phyloP scores from a whole-genome alignment of 345 rosid species.

The Lagerstroemia speciosa region DNA sequence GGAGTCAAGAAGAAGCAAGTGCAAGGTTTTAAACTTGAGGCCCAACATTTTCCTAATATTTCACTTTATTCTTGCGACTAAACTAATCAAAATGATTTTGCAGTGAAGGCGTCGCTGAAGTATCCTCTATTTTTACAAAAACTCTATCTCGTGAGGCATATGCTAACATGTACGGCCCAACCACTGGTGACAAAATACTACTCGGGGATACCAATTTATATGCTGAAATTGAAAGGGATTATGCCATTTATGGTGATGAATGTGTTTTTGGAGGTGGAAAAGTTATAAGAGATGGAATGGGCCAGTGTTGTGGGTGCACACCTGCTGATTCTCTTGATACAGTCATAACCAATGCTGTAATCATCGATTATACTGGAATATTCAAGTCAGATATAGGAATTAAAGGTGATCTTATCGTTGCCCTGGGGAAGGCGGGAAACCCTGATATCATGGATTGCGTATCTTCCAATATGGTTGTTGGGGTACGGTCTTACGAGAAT shows the following conservation, averaged over 20 bases:
- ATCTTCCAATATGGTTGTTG: conserved; percentile 48
- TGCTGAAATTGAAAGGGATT: conserved; percentile 80
- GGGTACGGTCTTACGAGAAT: conserved; percentile 40
- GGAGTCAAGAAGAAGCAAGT: conserved; percentile 47
- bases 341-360: conserved; percentile 77
- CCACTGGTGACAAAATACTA: conserved; percentile 76
- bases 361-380: conserved; percentile 78
- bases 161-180: conserved; percentile 91
- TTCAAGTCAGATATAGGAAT: conserved; percentile 92
- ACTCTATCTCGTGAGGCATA: conserved; percentile 54
- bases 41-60: conserved; percentile 12
- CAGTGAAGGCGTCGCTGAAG: conserved; percentile 67
- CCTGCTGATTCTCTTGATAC: conserved; percentile 52
- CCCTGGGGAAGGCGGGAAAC: conserved; percentile 89
- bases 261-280: conserved; percentile 98
- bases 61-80: conserved; percentile 5
- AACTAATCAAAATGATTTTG: conserved; percentile 20
- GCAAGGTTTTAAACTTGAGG: conserved; percentile 46
- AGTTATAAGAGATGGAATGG: conserved; percentile 98
- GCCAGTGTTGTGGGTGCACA: conserved; percentile 54
- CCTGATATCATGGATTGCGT: conserved; percentile 73
- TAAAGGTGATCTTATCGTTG: conserved; percentile 47
- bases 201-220: conserved; percentile 84
- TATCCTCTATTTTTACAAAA: conserved; percentile 42
- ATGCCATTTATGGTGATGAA: conserved; percentile 85